Base-by-base conservation (phyloP, 495 filamentous ascomycete genomes). In the Cetradonia linearis region DNA sequence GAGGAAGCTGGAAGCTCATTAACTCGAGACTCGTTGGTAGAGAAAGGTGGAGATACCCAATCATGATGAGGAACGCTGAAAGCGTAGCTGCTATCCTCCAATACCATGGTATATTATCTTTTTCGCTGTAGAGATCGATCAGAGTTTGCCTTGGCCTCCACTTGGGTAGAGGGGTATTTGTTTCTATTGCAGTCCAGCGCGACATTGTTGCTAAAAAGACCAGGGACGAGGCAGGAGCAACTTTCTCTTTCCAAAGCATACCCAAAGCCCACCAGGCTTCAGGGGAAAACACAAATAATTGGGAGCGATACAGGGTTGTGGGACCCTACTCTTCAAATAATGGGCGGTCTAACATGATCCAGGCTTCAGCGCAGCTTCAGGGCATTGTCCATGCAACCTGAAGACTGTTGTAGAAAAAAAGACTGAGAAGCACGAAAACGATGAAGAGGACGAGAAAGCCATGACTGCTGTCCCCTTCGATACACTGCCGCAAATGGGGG, bases 81-180 rank as follows among this genome's bases (percentile, higher is more conserved):
- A 66, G 27, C 2, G 62, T 65, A 13, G 66, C 66, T 16, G 53
- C 42, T 23, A 53, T 14, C 46, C 64, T 63, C 59, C 66, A 62
- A 38, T 65, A 68, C 66, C 66, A 68, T 9, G 30, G 59, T 25
- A 56, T 66, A 42, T 36, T 56, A 34, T 68, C 64, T 54, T 59
- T 64, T 31, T 68, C 66, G 23, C 34, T 60, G 56, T 66, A 68
- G 10, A 68, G 57, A 49, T 68, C 66, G 38, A 68, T 68, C 30
- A 68, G n/a, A 25, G 66, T 68, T 52, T 37, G 62, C 56, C 56
- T 59, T 34, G 64, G 66, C 63, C 50, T 57, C 64, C 64, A 68
- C 37, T 61, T 56, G 1, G 66, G 61, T 40, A 64, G 36, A 44
- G 61, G 38, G 13, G 64, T 58, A n/a, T 58, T 34, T 31, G 40